Evolutionary conservation across 1,284 basidiomycete species (phyloP).

Genomic region (Sporisorium exsertum): DNA sequence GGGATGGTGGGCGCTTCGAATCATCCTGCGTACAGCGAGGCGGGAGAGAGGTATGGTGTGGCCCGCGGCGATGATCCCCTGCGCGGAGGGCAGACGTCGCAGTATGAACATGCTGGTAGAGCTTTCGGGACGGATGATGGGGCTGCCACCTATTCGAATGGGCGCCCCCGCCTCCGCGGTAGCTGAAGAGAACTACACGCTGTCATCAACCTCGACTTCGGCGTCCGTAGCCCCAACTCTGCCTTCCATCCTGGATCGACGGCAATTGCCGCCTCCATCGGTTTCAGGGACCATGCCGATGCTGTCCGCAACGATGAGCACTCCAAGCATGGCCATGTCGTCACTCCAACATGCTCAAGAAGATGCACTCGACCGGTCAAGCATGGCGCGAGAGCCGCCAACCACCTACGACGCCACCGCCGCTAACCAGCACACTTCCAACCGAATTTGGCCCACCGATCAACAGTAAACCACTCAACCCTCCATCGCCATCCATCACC

Average conservation of each 20-base stretch:
- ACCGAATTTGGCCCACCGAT: constrained; percentile 9
- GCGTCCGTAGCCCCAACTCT: neutral
- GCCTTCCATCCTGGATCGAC: neutral
- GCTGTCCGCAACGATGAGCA: neutral
- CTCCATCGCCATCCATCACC: neutral
- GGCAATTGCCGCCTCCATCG: constrained; percentile 1
- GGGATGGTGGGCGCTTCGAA: neutral
- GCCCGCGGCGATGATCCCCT: constrained; percentile 3
- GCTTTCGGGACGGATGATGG: constrained; percentile 9
- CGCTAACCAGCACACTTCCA: constrained; percentile 6
- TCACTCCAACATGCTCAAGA: neutral
- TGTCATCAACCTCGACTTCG: neutral
- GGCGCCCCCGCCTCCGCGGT: neutral
- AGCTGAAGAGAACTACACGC: neutral
- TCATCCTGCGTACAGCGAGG: constrained; percentile 11
- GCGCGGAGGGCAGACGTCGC: neutral
- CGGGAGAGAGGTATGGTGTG: constrained; percentile 1
- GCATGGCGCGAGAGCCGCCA: neutral
- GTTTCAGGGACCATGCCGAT: neutral
- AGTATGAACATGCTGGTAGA: neutral
- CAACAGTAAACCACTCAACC: neutral
- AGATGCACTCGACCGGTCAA: neutral
- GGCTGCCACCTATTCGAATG: constrained; percentile 26
- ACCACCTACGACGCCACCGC: neutral
- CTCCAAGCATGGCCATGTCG: neutral